Evolutionary conservation across 257 asterid genomes (phyloP).

Genomic region (Anisodus acutangulus): DNA sequence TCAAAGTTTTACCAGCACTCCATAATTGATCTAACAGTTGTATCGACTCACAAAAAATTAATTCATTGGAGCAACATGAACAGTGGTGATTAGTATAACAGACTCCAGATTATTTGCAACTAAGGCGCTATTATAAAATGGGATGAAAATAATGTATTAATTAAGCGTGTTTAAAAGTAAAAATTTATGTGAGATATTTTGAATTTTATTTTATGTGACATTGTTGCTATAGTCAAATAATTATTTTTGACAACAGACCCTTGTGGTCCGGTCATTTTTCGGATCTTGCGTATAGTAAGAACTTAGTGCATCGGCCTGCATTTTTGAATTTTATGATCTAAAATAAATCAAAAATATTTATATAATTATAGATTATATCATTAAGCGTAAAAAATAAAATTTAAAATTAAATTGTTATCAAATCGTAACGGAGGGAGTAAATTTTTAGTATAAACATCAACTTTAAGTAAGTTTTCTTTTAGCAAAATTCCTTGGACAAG

Average conservation of each 20-base stretch:
- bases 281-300: too few species aligned
- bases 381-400: too few species aligned
- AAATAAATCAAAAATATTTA: too few species aligned
- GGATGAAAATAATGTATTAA: not conserved
- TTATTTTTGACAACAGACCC: not conserved
- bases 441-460: not conserved
- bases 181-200: not conserved
- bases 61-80: not conserved
- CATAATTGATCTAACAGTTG: not conserved
- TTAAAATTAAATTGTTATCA: too few species aligned
- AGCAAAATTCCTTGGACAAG: not conserved
- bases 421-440: too few species aligned
- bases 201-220: not conserved
- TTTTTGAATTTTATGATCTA: too few species aligned
- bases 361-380: too few species aligned
- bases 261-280: too few species aligned
- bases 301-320: too few species aligned
- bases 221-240: not conserved
- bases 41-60: not conserved
- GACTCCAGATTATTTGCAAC: not conserved
- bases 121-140: not conserved
- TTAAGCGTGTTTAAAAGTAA: not conserved
- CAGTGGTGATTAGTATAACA: not conserved
- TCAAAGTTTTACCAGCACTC: too few species aligned
- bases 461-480: not conserved